A percentile compares a stretch with the other conserved stretches of the same genome.
Conservation (phyloP, 1,284 basidiomycete genomes). For the Fomitopsis betulina region DNA sequence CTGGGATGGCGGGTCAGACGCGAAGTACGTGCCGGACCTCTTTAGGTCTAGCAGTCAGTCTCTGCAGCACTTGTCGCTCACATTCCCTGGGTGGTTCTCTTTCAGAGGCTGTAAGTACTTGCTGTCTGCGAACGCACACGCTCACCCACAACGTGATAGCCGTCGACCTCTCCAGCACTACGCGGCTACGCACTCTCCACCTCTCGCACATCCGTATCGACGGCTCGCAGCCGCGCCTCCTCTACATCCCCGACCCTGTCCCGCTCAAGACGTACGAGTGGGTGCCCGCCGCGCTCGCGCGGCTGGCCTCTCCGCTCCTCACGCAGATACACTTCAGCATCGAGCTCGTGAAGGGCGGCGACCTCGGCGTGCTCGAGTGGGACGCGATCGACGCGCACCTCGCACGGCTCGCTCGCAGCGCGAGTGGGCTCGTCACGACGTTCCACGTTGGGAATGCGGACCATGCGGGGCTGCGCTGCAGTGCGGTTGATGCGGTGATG, state of each 20-base stretch:
- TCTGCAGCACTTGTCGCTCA: not conserved
- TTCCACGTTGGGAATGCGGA: slow-evolving; percentile 4
- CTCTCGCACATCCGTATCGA: slow-evolving; percentile 3
- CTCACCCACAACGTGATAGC: not conserved
- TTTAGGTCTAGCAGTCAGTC: not conserved
- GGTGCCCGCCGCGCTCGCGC: slow-evolving; percentile 4
- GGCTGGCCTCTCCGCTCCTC: not conserved
- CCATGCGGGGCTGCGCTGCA: not conserved
- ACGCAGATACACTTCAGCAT: slow-evolving; percentile 4
- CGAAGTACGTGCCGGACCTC: not conserved
- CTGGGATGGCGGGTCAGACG: slow-evolving; percentile 1
- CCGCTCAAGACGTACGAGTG: slow-evolving; percentile 3
- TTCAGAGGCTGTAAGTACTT: not conserved
- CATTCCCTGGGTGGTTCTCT: slow-evolving; percentile 4
- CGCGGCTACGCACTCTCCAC: not conserved
- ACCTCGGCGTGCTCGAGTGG: slow-evolving; percentile 5
- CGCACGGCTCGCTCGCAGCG: slow-evolving; percentile 1
- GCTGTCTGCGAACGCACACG: not conserved
- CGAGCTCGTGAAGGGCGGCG: slow-evolving; percentile 3
- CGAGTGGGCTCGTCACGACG: slow-evolving; percentile 2
- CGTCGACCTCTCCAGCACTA: not conserved
- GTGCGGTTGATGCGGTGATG: slow-evolving; percentile 2
- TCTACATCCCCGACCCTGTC: slow-evolving; percentile 3
- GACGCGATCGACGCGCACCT: slow-evolving; percentile 3
- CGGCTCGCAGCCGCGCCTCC: slow-evolving; percentile 2